These are phyloP conservation scores for Goffeauzyma gilvescens DNA, from an alignment of 768 basidiomycete genomes.

Conservation along the genomic window DNA sequence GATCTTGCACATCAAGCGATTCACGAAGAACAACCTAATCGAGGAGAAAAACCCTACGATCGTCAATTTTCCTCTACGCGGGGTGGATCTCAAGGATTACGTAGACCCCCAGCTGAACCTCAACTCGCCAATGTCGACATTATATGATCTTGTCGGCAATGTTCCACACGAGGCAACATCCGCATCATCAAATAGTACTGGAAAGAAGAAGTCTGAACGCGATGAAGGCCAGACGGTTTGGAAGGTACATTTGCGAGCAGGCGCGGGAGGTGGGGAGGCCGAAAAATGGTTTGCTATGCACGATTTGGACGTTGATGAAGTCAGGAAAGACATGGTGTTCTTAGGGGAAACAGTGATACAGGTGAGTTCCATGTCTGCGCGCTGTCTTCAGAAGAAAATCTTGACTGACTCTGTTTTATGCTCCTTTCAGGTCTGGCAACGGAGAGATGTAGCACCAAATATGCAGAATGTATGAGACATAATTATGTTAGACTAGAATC, in stretches of 20 bases:
- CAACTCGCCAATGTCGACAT: conserved; percentile 41
- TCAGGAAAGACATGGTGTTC: conserved; percentile 94
- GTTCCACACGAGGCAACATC: conserved; percentile 87
- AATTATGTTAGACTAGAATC: no score
- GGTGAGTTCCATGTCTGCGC: conserved; percentile 35
- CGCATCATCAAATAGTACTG: conserved; percentile 54
- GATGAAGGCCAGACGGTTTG: conserved; percentile 80
- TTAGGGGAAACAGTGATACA: conserved; percentile 91
- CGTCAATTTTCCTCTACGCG: conserved; percentile 85
- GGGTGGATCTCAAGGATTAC: conserved; percentile 79
- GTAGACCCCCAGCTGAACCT: conserved; percentile 56
- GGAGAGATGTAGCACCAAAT: conserved; percentile 19
- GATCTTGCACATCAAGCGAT: conserved; percentile 85
- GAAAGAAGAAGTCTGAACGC: conserved; percentile 18
- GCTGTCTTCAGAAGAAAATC: neutral
- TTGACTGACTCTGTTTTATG: neutral
- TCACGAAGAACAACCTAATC: conserved; percentile 87
- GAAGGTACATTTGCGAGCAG: conserved; percentile 46
- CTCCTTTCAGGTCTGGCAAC: conserved; percentile 22
- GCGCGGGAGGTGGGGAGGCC: conserved; percentile 49
- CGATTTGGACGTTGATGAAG: conserved; percentile 87
- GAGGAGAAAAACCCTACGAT: conserved; percentile 99
- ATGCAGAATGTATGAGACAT: neutral
- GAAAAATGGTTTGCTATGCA: conserved; percentile 96
- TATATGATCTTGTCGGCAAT: conserved; percentile 90